phyloP scores from a whole-genome alignment of 257 asterid genomes.

The Lantana camara region DNA sequence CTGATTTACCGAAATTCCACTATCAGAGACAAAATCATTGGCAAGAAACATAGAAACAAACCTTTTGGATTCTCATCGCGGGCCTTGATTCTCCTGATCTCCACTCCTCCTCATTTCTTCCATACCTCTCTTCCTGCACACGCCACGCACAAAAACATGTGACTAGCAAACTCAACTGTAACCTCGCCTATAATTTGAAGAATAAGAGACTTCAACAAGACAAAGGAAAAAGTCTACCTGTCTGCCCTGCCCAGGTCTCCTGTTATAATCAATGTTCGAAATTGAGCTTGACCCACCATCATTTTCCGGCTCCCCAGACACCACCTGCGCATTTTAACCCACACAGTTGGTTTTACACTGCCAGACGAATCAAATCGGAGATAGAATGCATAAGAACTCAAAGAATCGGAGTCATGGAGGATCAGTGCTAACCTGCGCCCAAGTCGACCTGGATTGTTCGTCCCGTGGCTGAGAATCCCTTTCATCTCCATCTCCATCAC shows the following conservation, averaged over 20 bases:
- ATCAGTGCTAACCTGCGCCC: slow-evolving; percentile 69
- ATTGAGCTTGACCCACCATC: slow-evolving; percentile 33
- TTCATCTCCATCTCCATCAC: slow-evolving; percentile 25
- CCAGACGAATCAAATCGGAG: neutral
- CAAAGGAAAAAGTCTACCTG: slow-evolving; percentile 30
- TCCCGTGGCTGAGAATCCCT: slow-evolving; percentile 30
- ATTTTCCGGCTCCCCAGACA: slow-evolving; percentile 52
- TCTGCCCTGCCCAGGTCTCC: slow-evolving; percentile 24
- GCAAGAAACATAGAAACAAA: neutral
- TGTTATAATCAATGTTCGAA: slow-evolving; percentile 24
- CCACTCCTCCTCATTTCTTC: slow-evolving; percentile 43
- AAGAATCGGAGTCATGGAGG: neutral
- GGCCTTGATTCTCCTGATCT: slow-evolving; percentile 42
- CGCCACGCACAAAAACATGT: slow-evolving; percentile 20
- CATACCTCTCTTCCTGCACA: slow-evolving; percentile 45
- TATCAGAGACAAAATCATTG: neutral
- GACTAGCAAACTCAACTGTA: neutral
- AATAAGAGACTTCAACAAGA: neutral
- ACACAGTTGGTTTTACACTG: neutral
- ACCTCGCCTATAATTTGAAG: neutral
- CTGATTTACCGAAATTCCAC: neutral
- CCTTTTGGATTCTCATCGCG: slow-evolving; percentile 40
- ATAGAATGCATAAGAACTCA: neutral
- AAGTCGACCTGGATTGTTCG: slow-evolving; percentile 71
- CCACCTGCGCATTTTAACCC: slow-evolving; percentile 59